Base-by-base conservation (phyloP, 345 rosid species). In the Turnera subulata region DNA sequence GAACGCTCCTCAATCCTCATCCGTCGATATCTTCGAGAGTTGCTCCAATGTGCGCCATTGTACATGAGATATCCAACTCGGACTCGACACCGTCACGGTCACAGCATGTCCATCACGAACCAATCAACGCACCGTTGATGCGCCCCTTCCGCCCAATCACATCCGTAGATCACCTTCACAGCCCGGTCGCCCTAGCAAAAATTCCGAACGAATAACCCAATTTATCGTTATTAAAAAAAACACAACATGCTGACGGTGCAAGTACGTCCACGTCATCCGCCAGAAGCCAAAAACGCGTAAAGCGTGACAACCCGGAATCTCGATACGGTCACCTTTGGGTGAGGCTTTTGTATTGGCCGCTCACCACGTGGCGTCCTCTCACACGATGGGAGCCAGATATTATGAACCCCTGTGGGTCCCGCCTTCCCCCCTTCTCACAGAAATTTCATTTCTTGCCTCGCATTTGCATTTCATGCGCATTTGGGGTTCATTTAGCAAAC, bases 191-290 rank as follows among this genome's bases (percentile, higher is more conserved):
- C 3, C 0, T 45, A 54, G 53, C 11, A 15, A 2, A 42, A 19
- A 5, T 42, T 14, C 25, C 1, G 10, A 13, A 14, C 52, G 43
- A 35, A 46, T 53, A 7, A 29, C 35, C 18, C 29, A 45, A 29
- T 17, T 16, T 25, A n/a, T n/a, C n/a, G n/a, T n/a, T n/a, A n/a
- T 45, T 11, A 29, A 11, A 32, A 3, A n/a, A 35, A 35, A 25
- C 20, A 32, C n/a, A 25, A 5, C 56, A 57, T 29, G 64, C 55
- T 38, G 80, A 74, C 78, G 86, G 76, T 77, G 79, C 73, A 77
- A 46, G 65, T 19, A 35, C 57, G 48, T 62, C 85, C 89, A 81
- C 84, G 84, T 86, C 85, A 79, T 64, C 73, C 60, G 46, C 72
- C 43, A 52, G 39, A 64, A 45, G 58, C 77, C 73, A 66, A 57